These are phyloP conservation scores for Jatropha multifida DNA, from an alignment of 441 rosid species.

Conservation along the genomic window DNA sequence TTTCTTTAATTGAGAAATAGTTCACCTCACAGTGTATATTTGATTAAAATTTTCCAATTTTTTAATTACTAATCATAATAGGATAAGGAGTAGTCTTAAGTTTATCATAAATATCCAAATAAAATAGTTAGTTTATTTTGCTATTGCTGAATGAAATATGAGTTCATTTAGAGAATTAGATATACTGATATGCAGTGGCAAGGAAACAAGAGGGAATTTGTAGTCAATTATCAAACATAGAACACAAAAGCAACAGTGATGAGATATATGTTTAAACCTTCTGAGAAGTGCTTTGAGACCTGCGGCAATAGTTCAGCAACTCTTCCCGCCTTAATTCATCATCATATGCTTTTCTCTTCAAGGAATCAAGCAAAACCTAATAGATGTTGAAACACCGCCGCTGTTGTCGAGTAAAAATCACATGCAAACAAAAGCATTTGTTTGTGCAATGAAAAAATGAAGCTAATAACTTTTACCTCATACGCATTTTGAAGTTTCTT, in stretches of 20 bases:
- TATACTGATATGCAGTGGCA: not conserved
- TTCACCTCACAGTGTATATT: not conserved
- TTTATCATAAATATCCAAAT: no score
- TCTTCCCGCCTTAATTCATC: slow-evolving; percentile 90
- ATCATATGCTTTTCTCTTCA: slow-evolving; percentile 78
- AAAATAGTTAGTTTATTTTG: no score
- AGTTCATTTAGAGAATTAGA: no score
- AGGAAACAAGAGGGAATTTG: slow-evolving; percentile 2
- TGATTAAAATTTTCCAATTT: no score
- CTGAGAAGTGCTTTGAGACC: slow-evolving; percentile 70
- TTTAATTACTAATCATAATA: no score
- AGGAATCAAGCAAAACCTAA: slow-evolving; percentile 80
- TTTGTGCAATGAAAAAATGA: slow-evolving; percentile 6
- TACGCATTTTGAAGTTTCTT: slow-evolving; percentile 98
- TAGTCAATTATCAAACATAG: slow-evolving; percentile 7
- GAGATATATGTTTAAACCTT: slow-evolving; percentile 48
- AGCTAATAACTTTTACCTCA: slow-evolving; percentile 52
- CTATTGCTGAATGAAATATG: no score
- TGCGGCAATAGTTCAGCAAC: slow-evolving; percentile 65
- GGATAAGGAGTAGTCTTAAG: no score
- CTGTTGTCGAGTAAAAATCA: slow-evolving; percentile 15
- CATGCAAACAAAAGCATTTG: slow-evolving; percentile 12
- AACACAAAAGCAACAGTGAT: slow-evolving; percentile 4
- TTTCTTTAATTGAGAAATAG: no score
- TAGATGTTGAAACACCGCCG: not conserved